Evolutionary conservation across 23 red algal genomes (phyloP).

Genomic region (Agarophyton chilense): DNA sequence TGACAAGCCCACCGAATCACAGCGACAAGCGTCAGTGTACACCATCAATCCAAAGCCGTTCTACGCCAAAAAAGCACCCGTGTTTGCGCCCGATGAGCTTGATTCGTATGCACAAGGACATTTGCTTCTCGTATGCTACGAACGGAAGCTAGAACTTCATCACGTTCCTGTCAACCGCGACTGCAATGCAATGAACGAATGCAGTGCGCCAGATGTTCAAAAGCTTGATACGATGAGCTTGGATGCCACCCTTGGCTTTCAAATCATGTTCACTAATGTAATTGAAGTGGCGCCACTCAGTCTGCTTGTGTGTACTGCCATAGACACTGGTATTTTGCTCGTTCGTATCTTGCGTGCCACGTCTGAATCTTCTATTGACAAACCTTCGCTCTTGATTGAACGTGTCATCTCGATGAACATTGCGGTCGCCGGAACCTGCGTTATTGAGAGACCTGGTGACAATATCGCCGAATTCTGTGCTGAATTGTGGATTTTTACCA

Average conservation of each 20-base stretch:
- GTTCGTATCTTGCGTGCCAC: background rate
- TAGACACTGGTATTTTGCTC: conserved; percentile 15
- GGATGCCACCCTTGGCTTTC: background rate
- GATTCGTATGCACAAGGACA: background rate
- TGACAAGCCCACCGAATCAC: background rate
- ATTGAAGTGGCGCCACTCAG: conserved; percentile 8
- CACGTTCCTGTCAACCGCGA: background rate
- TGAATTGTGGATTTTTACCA: conserved; percentile 28
- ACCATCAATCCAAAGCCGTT: background rate
- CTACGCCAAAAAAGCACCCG: background rate
- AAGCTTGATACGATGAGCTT: background rate
- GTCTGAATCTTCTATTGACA: background rate
- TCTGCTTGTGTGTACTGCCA: background rate
- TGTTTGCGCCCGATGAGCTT: background rate
- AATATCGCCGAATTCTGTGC: background rate
- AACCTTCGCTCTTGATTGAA: conserved; percentile 25
- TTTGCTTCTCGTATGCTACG: conserved; percentile 13
- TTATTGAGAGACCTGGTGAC: background rate
- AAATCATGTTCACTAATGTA: conserved; percentile 21
- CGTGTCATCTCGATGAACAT: background rate
- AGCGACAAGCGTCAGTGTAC: background rate
- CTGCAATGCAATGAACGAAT: background rate
- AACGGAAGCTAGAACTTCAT: conserved; percentile 6
- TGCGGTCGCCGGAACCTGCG: conserved; percentile 9
- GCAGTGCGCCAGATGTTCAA: background rate